Evolutionary conservation across 352 stramenopile species (phyloP), one percentile per base, ranked within the genome.

Genomic region (Pythium diclinum): DNA sequence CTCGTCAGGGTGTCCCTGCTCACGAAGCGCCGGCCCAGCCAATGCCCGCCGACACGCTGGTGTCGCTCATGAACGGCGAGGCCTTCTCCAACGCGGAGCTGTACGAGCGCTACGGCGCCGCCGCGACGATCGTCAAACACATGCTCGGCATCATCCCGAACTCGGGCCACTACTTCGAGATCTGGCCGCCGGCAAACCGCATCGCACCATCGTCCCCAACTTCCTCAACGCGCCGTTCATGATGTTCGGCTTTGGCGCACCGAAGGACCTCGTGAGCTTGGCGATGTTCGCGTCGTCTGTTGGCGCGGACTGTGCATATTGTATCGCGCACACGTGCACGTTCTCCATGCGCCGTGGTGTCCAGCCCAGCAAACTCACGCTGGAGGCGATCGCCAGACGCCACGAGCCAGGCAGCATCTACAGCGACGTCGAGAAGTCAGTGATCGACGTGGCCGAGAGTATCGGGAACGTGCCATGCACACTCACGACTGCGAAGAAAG

Each of bases 151-250:
- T 61, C 19, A 53, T 61, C 56, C 56, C 56, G 23, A 49, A 61
- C 23, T 53, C 56, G 4, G 42, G 42, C 28, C 23, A 32, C 6
- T 62, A 62, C 56, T 62, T 62, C 25, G 40, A 62, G 25, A 51
- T 62, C 40, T 62, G 56, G 56, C 40, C 56, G 25, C 56, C 56
- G 2, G 56, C 56, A 6, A 62, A 21, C 21, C 56, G 56, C 56
- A 62, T 54, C 25, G 25, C 21, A 61, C 55, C 9, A 61, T 61
- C 55, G 55, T 61, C 11, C 56, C 56, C 44, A 62, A 42, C 32
- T 55, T 62, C 34, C 56, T 55, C 42, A 62, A 56, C 11, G 56
- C 56, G 42, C 56, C 42, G 56, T 55, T 62, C 56, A 42, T 55
- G 28, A 11, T 62, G 8, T 30, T 62, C 32, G 42, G 40, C 16